Evolutionary conservation across 768 basidiomycete species (phyloP), one percentile per base, ranked within the genome.

Genomic region (Butyriboletus loyo): DNA sequence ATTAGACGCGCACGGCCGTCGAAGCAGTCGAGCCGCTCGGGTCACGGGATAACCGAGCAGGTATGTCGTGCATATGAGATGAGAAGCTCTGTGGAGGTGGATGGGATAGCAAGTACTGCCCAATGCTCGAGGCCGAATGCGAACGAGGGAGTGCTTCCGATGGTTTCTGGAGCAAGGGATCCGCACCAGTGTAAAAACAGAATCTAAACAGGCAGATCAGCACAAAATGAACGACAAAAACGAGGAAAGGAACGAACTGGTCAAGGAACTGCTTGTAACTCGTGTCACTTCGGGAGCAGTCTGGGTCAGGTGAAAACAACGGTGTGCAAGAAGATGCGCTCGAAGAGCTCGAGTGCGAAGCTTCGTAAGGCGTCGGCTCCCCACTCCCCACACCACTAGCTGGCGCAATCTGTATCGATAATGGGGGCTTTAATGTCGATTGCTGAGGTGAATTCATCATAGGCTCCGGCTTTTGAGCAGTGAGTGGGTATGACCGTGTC

Each of bases 111-210:
- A 83, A 56, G 49, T 78, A 72, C 28, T 76, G 79, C 53, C 82
- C 81, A 11, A 86, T 70, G 59, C 78, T 82, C 30, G 83, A 82
- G 3, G 74, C 76, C 15, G 82, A 83, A 7, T 73, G 73, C 36
- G 76, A 73, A 42, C 76, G 75, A 19, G 73, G 66, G 10, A 75
- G 53, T 5, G 30, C 25, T 19, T 65, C 66, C 21, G 63, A 52
- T 1, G 67, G 49, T 22, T 65, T 65, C 44, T 68, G 69, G n/a
- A 67, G 54, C 46, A 68, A 30, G 4, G 71, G 63, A 31, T 75
- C 79, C 4, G 75, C 60, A 1, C 89, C 89, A 3, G 89, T 90
- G 69, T 81, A 91, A 71, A 90, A 91, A 72, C 89, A 91, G 68
- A 86, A 90, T 60, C 89, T 91, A 49, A 13, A 37, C 56, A 21